These are phyloP conservation scores for Halophytophthora batemanensis DNA, from an alignment of 352 stramenopile species.

Conservation along the genomic window DNA sequence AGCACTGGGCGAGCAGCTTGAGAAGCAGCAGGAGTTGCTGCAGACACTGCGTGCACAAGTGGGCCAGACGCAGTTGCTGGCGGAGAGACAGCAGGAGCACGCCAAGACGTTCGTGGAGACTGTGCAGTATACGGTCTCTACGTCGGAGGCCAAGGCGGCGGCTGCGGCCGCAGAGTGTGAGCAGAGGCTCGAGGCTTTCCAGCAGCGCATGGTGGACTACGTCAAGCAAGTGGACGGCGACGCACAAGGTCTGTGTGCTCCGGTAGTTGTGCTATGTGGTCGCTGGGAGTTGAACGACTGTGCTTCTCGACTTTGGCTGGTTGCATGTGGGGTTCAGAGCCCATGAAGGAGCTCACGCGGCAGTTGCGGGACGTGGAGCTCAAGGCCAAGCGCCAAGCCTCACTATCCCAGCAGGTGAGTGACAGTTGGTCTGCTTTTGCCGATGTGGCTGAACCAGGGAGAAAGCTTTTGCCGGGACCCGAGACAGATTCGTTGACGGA, in stretches of 20 bases:
- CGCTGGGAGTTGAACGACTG: background rate
- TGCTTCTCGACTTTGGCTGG: background rate
- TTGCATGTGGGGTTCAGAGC: constrained; percentile 20
- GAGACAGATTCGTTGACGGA: no score
- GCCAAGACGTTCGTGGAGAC: constrained; percentile 44
- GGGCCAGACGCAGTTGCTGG: constrained; percentile 33
- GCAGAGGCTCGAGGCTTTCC: constrained; percentile 38
- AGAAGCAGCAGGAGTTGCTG: constrained; percentile 42
- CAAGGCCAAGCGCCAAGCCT: constrained; percentile 38
- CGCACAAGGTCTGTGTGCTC: constrained; percentile 34
- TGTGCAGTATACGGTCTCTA: constrained; percentile 33
- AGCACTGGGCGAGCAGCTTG: constrained; percentile 41
- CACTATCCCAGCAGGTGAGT: constrained; percentile 40
- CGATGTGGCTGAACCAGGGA: no score
- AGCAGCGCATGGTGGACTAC: constrained; percentile 45
- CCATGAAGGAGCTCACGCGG: constrained; percentile 27
- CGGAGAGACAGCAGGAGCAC: constrained; percentile 49
- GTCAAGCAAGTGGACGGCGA: constrained; percentile 46
- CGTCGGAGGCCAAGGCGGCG: constrained; percentile 26
- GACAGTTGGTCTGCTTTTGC: no score
- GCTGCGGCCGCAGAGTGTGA: constrained; percentile 17
- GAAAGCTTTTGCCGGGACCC: no score
- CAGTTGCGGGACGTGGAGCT: constrained; percentile 45
- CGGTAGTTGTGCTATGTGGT: background rate
- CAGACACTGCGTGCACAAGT: constrained; percentile 39